These are phyloP conservation scores for Alternaria tenuissima DNA, from an alignment of 2,329 filamentous ascomycete genomes.

Conservation along the genomic window DNA sequence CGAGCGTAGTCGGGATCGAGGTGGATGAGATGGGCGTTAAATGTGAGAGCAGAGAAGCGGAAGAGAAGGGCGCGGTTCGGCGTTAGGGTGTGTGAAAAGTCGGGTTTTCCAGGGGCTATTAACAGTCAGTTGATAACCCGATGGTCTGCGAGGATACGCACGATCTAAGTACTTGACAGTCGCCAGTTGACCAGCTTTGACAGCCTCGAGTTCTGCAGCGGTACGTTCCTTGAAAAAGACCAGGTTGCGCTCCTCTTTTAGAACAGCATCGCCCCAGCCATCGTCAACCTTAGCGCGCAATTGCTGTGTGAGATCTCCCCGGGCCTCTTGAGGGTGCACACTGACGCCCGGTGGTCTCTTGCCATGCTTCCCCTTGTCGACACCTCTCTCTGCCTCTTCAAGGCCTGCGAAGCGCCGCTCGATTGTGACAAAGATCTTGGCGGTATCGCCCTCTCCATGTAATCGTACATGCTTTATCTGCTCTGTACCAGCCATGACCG, in stretches of 20 bases:
- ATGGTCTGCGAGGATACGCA: conserved; percentile 22
- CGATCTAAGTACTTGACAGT: conserved; percentile 50
- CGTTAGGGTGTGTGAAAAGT: conserved; percentile 66
- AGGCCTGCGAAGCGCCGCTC: conserved; percentile 59
- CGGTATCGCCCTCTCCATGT: conserved; percentile 58
- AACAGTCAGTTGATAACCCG: conserved; percentile 20
- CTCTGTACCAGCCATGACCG: conserved; percentile 49
- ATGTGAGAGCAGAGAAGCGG: conserved; percentile 83
- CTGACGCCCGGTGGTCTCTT: not conserved
- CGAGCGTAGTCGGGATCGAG: conserved; percentile 76
- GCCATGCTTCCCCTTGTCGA: not conserved
- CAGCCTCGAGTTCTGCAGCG: conserved; percentile 47
- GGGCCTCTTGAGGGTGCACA: not conserved
- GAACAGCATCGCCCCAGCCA: conserved; percentile 45
- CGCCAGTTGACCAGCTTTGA: conserved; percentile 36
- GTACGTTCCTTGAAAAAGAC: conserved; percentile 68
- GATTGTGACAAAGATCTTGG: conserved; percentile 68
- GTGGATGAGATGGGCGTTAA: conserved; percentile 93
- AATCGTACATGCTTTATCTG: conserved; percentile 58
- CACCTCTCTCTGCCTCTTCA: conserved; percentile 24
- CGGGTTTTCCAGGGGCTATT: conserved; percentile 60
- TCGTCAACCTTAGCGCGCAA: not conserved
- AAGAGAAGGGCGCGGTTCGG: conserved; percentile 80
- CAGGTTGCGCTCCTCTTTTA: conserved; percentile 68
- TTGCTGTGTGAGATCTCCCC: conserved; percentile 12